Evolutionary conservation across 106 monocot genomes (phyloP).

Genomic region (Iris macrosiphon): DNA sequence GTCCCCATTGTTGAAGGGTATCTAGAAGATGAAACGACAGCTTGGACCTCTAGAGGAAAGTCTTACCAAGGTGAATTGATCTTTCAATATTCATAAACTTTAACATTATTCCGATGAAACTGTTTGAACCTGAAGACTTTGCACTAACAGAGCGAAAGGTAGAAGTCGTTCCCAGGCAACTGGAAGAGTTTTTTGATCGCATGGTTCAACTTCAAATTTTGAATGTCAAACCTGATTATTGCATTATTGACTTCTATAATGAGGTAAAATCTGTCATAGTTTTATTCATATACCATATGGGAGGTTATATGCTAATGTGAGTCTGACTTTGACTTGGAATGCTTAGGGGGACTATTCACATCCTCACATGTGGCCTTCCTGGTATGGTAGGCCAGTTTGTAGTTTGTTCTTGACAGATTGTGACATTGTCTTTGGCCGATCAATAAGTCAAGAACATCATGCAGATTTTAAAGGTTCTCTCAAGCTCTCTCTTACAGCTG

Average conservation of each 20-base stretch:
- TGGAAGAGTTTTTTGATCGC: conserved; percentile 47
- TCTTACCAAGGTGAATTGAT: background rate
- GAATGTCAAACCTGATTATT: conserved; percentile 52
- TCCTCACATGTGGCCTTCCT: conserved; percentile 40
- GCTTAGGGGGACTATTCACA: conserved; percentile 64
- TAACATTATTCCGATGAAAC: too few species aligned
- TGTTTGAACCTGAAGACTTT: background rate
- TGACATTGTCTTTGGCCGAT: conserved; percentile 61
- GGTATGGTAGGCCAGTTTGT: conserved; percentile 72
- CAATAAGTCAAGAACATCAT: conserved; percentile 21
- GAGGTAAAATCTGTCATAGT: too few species aligned
- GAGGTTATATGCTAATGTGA: too few species aligned
- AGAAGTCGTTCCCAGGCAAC: conserved; percentile 39
- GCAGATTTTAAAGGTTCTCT: conserved; percentile 53
- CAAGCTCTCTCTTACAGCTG: conserved; percentile 41
- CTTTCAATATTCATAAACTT: background rate
- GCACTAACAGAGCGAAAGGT: conserved; percentile 41
- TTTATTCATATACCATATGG: too few species aligned
- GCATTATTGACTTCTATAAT: conserved; percentile 69
- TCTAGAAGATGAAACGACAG: conserved; percentile 39
- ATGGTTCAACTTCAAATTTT: conserved; percentile 38
- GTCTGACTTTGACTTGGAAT: background rate
- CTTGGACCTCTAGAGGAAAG: conserved; percentile 26
- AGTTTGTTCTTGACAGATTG: conserved; percentile 62
- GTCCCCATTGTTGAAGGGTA: conserved; percentile 42